Evolutionary conservation across 805 yeast genomes (phyloP), one percentile per base, ranked within the genome.

Genomic region (Pichia ethanolica): DNA sequence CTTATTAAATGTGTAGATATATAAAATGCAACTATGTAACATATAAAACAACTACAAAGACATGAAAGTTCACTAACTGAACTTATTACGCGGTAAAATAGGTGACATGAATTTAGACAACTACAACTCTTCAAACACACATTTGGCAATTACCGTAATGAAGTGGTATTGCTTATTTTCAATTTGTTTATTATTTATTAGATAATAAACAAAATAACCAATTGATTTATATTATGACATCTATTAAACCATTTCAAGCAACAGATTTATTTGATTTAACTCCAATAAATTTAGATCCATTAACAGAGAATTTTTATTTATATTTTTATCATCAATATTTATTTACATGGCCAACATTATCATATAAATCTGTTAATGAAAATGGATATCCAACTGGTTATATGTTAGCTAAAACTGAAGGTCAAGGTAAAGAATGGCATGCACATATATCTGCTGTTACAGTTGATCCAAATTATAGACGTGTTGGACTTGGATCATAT

Each of bases 371-470:
- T 10, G 58, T 58, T 3, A 63, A 67, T n/a, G 54, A 62, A 11
- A 44, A 56, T 5, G 58, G 56, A 20, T 66, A 63, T 43, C 68
- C 71, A 32, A 72, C 86, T 35, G 91, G 90, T 0, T 85, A 86
- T 62, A 83, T 93, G 95, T 81, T 93, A 81, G 98, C 95, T n/a
- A 93, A 93, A 65, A 83, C 95, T 1, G 99, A 93, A 64, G 99
- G 99, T 0, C 72, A 72, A 36, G 79, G 75, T 5, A 79, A 75
- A 43, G 93, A 89, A 52, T 91, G 97, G 96, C 99, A 93, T 62
- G 80, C 96, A 1, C 99, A 93, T 65, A 89, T 93, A 45, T 89
- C 98, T 0, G 98, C 99, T 0, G 96, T 93, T 4, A 89, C 98
- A 0, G 85, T 93, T 1, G 84, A 85, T 51, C 83, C 87, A 11